phyloP scores from a whole-genome alignment of 768 basidiomycete genomes.

The Cyathus striatus region DNA sequence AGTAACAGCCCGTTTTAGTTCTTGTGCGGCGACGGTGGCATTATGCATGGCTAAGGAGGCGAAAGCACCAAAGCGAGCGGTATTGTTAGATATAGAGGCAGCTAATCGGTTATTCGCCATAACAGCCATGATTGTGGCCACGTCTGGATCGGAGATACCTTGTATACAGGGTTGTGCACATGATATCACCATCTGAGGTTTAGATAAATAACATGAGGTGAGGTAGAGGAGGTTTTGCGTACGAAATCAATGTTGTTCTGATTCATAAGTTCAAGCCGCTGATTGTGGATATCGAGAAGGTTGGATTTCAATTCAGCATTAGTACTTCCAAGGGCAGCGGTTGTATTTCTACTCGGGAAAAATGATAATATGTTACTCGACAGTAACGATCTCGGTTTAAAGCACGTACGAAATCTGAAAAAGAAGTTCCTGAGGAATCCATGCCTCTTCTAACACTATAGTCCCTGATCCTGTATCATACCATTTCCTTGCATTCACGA shows the following conservation, averaged over 20 bases:
- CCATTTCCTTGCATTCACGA: slow-evolving; percentile 16
- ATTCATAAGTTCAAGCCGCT: slow-evolving; percentile 31
- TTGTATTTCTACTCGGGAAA: too few relatives aligned
- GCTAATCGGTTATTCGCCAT: slow-evolving; percentile 31
- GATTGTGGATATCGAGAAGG: slow-evolving; percentile 33
- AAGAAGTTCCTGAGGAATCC: slow-evolving; percentile 28
- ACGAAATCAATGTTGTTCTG: slow-evolving; percentile 32
- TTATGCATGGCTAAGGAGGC: slow-evolving; percentile 40
- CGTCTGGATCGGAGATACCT: slow-evolving; percentile 26
- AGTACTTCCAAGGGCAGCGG: too few relatives aligned
- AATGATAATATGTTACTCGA: too few relatives aligned
- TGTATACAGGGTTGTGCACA: slow-evolving; percentile 34
- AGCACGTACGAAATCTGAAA: too few relatives aligned
- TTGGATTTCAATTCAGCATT: slow-evolving; percentile 23
- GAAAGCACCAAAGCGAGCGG: slow-evolving; percentile 34
- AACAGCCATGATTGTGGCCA: slow-evolving; percentile 27
- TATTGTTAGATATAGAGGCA: slow-evolving; percentile 30
- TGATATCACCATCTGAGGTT: slow-evolving; percentile 30
- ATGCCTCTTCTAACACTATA: slow-evolving; percentile 37
- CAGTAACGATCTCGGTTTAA: too few relatives aligned
- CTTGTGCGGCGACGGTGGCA: slow-evolving; percentile 31
- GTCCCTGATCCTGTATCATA: slow-evolving; percentile 27
- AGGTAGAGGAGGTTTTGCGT: slow-evolving; percentile 1
- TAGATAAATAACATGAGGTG: background rate
- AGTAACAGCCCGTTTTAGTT: slow-evolving; percentile 32